Evolutionary conservation across 306 rosid species (phyloP), one percentile per base, ranked within the genome.

Genomic region (Fragaria ananassa): DNA sequence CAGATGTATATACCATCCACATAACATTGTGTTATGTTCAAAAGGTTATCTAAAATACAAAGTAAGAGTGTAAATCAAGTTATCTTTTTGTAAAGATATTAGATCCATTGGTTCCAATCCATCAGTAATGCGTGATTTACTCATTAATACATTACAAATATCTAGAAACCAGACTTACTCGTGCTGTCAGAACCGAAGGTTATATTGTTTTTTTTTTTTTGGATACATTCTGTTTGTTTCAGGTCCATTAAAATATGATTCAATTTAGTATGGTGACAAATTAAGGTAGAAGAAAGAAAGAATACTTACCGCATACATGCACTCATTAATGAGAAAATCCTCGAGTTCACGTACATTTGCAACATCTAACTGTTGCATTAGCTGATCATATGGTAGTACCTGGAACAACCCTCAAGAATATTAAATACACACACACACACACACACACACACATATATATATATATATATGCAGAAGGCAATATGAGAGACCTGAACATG

Each of bases 291-390:
- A 70, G 56, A 1, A 73, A 47, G 67, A 39, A 5, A 39, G 41
- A 78, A 76, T 72, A 76, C 89, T 68, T 92, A 95, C 99, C 97
- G 88, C 93, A 82, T 95, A 89, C 97, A 95, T 95, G 96, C 99
- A 95, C 83, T 89, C 97, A 68, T 95, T 92, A 80, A 95, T 95
- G 71, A 95, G 91, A 86, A 95, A 95, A 84, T 95, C 97, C 89
- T 95, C 97, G 44, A 93, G 97, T 79, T 82, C 92, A 21, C 99
- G 89, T 34, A 90, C 96, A 88, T 92, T 92, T 63, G 85, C 85
- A 76, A 95, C 89, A 76, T 95, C 98, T 74, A 95, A 79, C 84
- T 92, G 96, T 84, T 87, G 97, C 97, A 95, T 92, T 68, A 95
- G 87, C 79, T 89, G 89, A 77, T 89, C 93, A 84, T 95, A 95